Evolutionary conservation across 1,284 basidiomycete species (phyloP), one percentile per base, ranked within the genome.

Genomic region (Ceratobasidium sp.): DNA sequence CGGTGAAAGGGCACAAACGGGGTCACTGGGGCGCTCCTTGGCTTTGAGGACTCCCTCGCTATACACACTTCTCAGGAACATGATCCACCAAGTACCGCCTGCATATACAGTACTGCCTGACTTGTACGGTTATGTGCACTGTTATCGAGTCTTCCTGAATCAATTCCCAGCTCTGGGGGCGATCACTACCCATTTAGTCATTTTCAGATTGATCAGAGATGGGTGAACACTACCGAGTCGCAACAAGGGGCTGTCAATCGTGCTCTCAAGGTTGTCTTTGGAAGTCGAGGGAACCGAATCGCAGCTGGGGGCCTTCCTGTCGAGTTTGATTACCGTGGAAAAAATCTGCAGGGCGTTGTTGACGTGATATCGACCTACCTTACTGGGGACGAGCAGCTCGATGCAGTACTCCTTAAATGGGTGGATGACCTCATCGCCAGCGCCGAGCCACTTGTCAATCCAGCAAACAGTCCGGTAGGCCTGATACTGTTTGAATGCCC

Each of bases 361-460:
- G 60, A 64, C 50, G 46, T 57, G n/a, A 35, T 76, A 33, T 7
- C 35, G 7, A 50, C 33, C 18, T 76, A 76, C 48, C 38, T 64
- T 30, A 64, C 30, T 33, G 73, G 44, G 16, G 46, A 65, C 12
- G 7, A 12, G 35, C n/a, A 30, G 20, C 27, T 35, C 14, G 46
- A 66, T 16, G 62, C 48, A 48, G 18, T 67, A 6, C 60, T 66
- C 27, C 60, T 76, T 14, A 46, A 66, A 41, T 76, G 73, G 73
- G 23, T 66, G 16, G 59, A 76, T 27, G 73, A 76, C 46, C 27
- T 76, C 12, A 64, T 52, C 12, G 12, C 16, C 10, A 69, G 41
- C n/a, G 62, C n/a, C 6, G n/a, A 65, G 20, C 35, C 38, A 12
- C 6, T 65, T 12, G 23, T 65, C 12, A 14, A 65, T 2, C 7